Evolutionary conservation across 1,284 basidiomycete species (phyloP), one percentile per base, ranked within the genome.

Genomic region (Puccinia novopanici): DNA sequence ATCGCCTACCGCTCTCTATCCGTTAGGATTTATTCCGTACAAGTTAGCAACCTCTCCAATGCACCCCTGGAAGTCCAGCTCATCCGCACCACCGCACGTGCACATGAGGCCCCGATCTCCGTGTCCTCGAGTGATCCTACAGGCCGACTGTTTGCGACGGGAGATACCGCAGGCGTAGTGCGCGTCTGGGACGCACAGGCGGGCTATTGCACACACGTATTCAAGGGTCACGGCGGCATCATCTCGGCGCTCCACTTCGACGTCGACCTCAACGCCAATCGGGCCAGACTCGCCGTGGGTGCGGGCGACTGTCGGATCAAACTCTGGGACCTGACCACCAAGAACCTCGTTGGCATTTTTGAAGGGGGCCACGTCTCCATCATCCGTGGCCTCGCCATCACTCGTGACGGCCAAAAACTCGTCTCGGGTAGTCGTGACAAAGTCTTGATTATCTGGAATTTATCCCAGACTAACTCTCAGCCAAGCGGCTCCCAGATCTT

Each of bases 151-250:
- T 89, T 99, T 81, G 96, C 97, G 0, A 97, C 96, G 9, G 97
- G 95, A 0, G 92, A 94, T 12, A 93, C 95, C 5, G 97, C 99
- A 84, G 96, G 97, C 19, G 90, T 93, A 27, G 96, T 98, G 79
- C 98, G 98, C 88, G 93, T 99, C 12, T 99, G 95, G 94, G 92
- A 98, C 85, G 90, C 96, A 65, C 87, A 89, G 3, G 91, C 91
- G 24, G 96, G 94, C 12, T 95, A 92, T 85, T 90, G 93, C 55
- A 99, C 97, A 0, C 97, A 99, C 86, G 89, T 95, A 15, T 95
- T 98, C 88, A 92, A 93, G 84, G 96, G 96, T 13, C 97, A 98
- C 84, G 97, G 95, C 8, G 96, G 97, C 22, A 93, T 98, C 74
- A 92, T 98, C 83, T 94, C 92, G 82, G 93, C 97, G 12, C 88